Percentiles rank a stretch among this genome's conserved stretches.
Evolutionary conservation across 208 protist species (phyloP).

Genomic region (Strigomonas galati): DNA sequence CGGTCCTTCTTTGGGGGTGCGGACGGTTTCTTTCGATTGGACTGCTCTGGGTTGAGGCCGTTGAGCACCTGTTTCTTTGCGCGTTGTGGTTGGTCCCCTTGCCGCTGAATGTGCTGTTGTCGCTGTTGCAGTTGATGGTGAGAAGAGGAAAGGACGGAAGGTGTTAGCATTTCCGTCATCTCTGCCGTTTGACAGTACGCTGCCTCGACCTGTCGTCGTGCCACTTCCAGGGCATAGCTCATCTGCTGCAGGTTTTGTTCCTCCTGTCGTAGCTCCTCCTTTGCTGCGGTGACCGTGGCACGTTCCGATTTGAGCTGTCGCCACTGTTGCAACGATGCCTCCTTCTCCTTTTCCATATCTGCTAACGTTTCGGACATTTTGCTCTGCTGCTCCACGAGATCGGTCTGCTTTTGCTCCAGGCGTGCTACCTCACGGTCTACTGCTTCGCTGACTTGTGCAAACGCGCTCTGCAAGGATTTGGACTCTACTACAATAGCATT

Average conservation of each 20-base stretch:
- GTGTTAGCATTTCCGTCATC: too few relatives aligned
- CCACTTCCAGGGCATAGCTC: slow-evolving; percentile 35
- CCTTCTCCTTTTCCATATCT: slow-evolving; percentile 28
- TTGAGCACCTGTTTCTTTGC: too few relatives aligned
- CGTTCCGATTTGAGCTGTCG: slow-evolving; percentile 33
- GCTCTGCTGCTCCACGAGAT: slow-evolving; percentile 38
- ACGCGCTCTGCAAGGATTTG: slow-evolving; percentile 29
- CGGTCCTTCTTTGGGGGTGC: neutral
- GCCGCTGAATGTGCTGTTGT: too few relatives aligned
- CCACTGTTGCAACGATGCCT: slow-evolving; percentile 31
- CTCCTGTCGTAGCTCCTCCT: slow-evolving; percentile 45
- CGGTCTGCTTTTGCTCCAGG: slow-evolving; percentile 36
- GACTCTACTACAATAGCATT: slow-evolving; percentile 36
- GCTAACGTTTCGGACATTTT: slow-evolving; percentile 26
- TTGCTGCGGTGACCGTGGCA: slow-evolving; percentile 20
- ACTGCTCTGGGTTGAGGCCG: too few relatives aligned
- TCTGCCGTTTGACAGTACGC: slow-evolving; percentile 15
- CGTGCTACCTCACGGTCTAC: slow-evolving; percentile 35
- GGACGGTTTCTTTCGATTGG: too few relatives aligned
- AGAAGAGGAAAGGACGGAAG: too few relatives aligned
- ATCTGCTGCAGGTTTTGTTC: slow-evolving; percentile 45
- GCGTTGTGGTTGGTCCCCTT: too few relatives aligned
- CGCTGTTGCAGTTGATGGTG: too few relatives aligned
- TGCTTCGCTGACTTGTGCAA: slow-evolving; percentile 24
- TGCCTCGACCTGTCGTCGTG: slow-evolving; percentile 29